Conservation (phyloP, 2,329 filamentous ascomycete species). For the Daldinia eschscholtzii region DNA sequence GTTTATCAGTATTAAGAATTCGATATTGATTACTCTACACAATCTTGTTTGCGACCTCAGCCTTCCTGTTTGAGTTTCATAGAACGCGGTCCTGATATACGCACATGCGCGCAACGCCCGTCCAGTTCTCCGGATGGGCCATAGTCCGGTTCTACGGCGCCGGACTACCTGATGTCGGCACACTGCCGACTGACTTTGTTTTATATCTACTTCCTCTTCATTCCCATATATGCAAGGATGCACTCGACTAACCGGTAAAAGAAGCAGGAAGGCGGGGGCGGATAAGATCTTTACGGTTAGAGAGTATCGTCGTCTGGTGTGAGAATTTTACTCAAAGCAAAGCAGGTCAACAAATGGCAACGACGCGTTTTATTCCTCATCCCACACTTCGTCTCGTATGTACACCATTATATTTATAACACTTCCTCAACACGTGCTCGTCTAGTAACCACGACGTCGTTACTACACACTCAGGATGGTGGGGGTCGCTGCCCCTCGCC, state of each 20-base stretch:
- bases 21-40: slow-evolving; percentile 3
- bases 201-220: background rate
- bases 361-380: background rate
- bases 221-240: background rate
- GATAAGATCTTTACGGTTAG: background rate
- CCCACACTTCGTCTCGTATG: background rate
- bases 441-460: background rate
- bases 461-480: background rate
- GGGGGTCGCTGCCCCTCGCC: background rate
- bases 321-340: background rate
- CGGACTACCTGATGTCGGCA: background rate
- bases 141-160: background rate
- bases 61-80: background rate
- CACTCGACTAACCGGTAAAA: slow-evolving; percentile 3
- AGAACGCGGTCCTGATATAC: slow-evolving; percentile 1
- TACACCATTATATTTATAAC: background rate
- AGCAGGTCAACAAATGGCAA: background rate
- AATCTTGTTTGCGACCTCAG: slow-evolving; percentile 4
- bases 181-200: background rate
- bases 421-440: background rate
- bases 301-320: background rate
- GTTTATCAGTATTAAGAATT: slow-evolving; percentile 5
- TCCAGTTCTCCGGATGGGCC: background rate
- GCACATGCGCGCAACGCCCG: background rate
- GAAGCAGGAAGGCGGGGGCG: background rate